A percentile compares a stretch with the other conserved stretches of the same genome.
These are phyloP conservation scores for Penicillium sp. DNA, from an alignment of 2,329 filamentous ascomycete species.

Conservation along the genomic window DNA sequence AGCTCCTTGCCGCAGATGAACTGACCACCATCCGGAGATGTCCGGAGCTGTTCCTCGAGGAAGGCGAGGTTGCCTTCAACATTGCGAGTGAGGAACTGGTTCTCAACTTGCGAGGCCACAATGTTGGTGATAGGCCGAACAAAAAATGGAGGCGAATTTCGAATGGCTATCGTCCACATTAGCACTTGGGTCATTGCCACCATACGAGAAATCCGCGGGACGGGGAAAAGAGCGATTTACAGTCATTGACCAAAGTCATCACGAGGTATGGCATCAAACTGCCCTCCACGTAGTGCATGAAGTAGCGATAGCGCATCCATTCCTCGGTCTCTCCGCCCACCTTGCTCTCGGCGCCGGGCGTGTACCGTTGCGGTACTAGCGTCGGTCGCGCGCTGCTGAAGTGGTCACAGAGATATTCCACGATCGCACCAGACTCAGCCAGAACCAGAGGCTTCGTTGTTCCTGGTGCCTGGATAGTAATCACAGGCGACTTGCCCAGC, in stretches of 20 bases:
- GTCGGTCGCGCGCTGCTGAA: constrained; percentile 47
- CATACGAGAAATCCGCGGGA: neutral
- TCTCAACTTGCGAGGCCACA: constrained; percentile 50
- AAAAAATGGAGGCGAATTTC: constrained; percentile 59
- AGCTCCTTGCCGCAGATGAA: constrained; percentile 47
- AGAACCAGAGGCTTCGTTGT: constrained; percentile 58
- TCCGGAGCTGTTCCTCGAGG: constrained; percentile 46
- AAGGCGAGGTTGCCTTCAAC: constrained; percentile 45
- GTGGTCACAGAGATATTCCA: constrained; percentile 76
- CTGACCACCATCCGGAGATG: constrained; percentile 39
- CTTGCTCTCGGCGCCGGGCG: constrained; percentile 52
- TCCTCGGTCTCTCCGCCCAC: constrained; percentile 59
- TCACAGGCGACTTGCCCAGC: constrained; percentile 80
- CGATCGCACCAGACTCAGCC: constrained; percentile 78
- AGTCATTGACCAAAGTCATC: constrained; percentile 60
- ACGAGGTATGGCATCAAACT: constrained; percentile 73
- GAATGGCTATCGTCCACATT: constrained; percentile 15
- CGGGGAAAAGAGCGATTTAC: constrained; percentile 39
- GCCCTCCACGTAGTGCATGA: constrained; percentile 83
- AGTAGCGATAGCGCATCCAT: constrained; percentile 64
- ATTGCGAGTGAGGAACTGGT: constrained; percentile 42
- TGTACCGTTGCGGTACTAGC: constrained; percentile 54
- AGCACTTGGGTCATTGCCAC: neutral
- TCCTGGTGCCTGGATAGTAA: constrained; percentile 59
- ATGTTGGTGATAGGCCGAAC: constrained; percentile 61